phyloP scores from a whole-genome alignment of 768 basidiomycete genomes.

The Sporobolomyces phaffii region DNA sequence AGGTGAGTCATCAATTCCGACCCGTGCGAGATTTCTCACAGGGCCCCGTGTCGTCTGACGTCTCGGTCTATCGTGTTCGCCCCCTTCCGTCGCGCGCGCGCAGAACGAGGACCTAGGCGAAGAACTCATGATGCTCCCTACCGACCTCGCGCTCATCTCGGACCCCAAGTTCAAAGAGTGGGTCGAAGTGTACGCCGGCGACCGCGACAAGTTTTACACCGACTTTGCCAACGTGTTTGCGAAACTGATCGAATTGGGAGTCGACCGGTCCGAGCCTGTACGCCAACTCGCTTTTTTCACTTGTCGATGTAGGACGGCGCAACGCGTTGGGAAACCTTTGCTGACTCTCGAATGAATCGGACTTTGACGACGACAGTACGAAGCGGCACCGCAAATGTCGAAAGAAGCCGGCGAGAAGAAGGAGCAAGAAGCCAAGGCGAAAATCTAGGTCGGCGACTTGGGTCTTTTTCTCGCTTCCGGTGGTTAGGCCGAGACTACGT shows the following conservation, averaged over 20 bases:
- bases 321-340: too few relatives aligned
- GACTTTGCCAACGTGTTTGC: conserved; percentile 78
- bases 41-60: too few relatives aligned
- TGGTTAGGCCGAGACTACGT: too few relatives aligned
- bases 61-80: not conserved
- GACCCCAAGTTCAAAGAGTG: conserved; percentile 87
- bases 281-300: not conserved
- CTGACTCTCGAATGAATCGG: too few relatives aligned
- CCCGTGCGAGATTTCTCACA: too few relatives aligned
- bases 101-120: conserved; percentile 36
- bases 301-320: too few relatives aligned
- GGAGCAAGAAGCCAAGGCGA: conserved; percentile 25
- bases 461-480: too few relatives aligned
- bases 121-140: conserved; percentile 36
- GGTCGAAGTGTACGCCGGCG: conserved; percentile 76
- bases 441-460: conserved; percentile 9
- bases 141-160: conserved; percentile 50
- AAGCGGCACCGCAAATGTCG: conserved; percentile 21
- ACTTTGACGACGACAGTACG: conserved; percentile 27
- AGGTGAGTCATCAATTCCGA: not conserved
- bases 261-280: conserved; percentile 44
- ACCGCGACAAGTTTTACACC: conserved; percentile 79
- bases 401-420: conserved; percentile 23
- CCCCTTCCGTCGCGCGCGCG: not conserved
- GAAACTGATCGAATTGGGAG: conserved; percentile 84